Evolutionary conservation across 805 yeast species (phyloP).

Genomic region (Alloascoidea africana): DNA sequence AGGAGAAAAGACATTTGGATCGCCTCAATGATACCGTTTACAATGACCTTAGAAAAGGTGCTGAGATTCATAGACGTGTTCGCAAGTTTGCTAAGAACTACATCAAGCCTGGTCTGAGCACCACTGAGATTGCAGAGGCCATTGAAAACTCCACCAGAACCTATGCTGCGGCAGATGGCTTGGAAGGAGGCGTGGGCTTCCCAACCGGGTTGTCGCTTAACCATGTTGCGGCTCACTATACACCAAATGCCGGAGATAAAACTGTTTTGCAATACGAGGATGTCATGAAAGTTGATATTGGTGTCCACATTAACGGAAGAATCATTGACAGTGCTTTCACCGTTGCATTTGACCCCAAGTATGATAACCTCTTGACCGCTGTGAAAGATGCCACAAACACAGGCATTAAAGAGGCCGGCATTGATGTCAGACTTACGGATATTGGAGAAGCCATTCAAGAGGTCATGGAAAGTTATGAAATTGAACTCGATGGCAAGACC

Average conservation of each 20-base stretch:
- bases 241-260: constrained; percentile 92
- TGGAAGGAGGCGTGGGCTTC: constrained; percentile 81
- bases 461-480: constrained; percentile 92
- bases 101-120: constrained; percentile 83
- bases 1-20: constrained; percentile 71
- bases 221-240: constrained; percentile 94
- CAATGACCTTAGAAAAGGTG: constrained; percentile 89
- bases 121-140: constrained; percentile 78
- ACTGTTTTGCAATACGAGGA: constrained; percentile 71
- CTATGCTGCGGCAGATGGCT: constrained; percentile 44
- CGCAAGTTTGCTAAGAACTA: constrained; percentile 61
- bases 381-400: constrained; percentile 90
- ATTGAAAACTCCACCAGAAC: constrained; percentile 77
- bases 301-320: constrained; percentile 90
- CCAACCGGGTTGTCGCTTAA: constrained; percentile 95
- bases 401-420: constrained; percentile 86
- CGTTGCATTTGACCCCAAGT: constrained; percentile 69
- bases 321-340: constrained; percentile 95
- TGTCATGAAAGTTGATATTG: constrained; percentile 93
- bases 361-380: constrained; percentile 68
- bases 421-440: constrained; percentile 88
- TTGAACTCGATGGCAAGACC: constrained; percentile 76
- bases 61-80: constrained; percentile 89
- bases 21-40: constrained; percentile 43
- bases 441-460: constrained; percentile 95